Evolutionary conservation across 2,329 filamentous ascomycete species (phyloP), one percentile per base, ranked within the genome.

Genomic region (Alternaria consortialis): DNA sequence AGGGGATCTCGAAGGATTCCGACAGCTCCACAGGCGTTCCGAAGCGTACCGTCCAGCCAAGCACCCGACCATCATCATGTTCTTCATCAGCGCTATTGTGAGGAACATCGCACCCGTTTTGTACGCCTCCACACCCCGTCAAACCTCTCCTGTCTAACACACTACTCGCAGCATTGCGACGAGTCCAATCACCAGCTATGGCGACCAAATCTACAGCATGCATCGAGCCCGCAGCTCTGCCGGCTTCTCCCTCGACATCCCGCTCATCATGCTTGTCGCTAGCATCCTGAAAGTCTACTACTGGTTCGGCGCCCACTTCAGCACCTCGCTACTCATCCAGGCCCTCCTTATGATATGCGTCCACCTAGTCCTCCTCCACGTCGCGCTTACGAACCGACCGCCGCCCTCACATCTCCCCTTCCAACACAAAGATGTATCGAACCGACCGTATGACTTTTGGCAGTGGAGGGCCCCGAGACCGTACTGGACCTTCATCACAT

Each of bases 401-500:
- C 67, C 77, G 4, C 69, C 80, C 5, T 69, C 80, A 11, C 74
- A 80, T 68, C 74, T 80, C 42, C 91, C 91, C 12, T 93, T 94
- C 75, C 82, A 86, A 2, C 86, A 83, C 63, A 80, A 73, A 59
- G 76, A 65, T 72, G 75, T 63, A 72, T 74, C 79, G 56, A 83
- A 82, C 62, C 83, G 91, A 25, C 91, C 91, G 0, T 94, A 89
- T 74, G 86, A 88, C 71, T 94, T 94, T 77, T 94, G 92, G 92
- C 91, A 92, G 78, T 94, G 92, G 92, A 85, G 88, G 58, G 87
- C 86, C 20, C 84, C 88, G 6, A 88, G 88, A 70, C 90, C 91
- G 81, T 94, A 94, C 81, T 96, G 92, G 92, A 84, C 89, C 58
- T 93, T 93, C 73, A 75, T 95, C 29, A 80, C 87, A 42, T 92